Evolutionary conservation across 331 rosid genomes (phyloP).

Genomic region (Spiraea crenata): DNA sequence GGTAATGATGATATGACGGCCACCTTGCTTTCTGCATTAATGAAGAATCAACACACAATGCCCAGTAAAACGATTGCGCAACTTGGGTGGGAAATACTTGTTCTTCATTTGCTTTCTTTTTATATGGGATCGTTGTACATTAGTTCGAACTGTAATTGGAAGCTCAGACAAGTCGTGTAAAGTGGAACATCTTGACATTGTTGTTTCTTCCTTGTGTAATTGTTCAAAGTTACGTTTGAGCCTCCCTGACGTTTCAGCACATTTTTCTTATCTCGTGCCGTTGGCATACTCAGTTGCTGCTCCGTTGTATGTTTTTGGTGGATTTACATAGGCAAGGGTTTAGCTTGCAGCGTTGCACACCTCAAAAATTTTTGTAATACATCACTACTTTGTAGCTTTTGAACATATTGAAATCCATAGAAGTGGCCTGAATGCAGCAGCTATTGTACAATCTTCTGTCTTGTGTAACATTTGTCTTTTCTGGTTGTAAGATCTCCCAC

Average conservation of each 20-base stretch:
- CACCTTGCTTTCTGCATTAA: conserved; percentile 28
- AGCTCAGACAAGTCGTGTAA: conserved; percentile 43
- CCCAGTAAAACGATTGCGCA: conserved; percentile 32
- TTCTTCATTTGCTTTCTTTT: conserved; percentile 33
- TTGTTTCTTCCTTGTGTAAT: conserved; percentile 22
- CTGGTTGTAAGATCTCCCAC: too few relatives aligned
- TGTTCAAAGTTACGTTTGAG: not conserved
- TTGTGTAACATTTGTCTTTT: too few relatives aligned
- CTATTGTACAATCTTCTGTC: too few relatives aligned
- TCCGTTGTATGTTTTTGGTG: not conserved
- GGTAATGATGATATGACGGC: conserved; percentile 28
- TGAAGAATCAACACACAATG: conserved; percentile 21
- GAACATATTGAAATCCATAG: too few relatives aligned
- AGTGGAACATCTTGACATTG: conserved; percentile 25
- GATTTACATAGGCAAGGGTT: not conserved
- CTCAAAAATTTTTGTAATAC: too few relatives aligned
- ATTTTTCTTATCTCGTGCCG: not conserved
- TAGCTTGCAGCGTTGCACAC: too few relatives aligned
- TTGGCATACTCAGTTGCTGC: not conserved
- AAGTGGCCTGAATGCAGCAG: too few relatives aligned
- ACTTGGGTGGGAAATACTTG: conserved; percentile 33
- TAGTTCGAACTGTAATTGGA: conserved; percentile 40
- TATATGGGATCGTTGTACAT: conserved; percentile 45
- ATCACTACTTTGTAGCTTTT: too few relatives aligned
- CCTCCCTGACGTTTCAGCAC: not conserved